Percentiles rank a stretch among this genome's conserved stretches.
These are phyloP conservation scores for Inga laurina DNA, from an alignment of 306 rosid genomes.

Conservation along the genomic window DNA sequence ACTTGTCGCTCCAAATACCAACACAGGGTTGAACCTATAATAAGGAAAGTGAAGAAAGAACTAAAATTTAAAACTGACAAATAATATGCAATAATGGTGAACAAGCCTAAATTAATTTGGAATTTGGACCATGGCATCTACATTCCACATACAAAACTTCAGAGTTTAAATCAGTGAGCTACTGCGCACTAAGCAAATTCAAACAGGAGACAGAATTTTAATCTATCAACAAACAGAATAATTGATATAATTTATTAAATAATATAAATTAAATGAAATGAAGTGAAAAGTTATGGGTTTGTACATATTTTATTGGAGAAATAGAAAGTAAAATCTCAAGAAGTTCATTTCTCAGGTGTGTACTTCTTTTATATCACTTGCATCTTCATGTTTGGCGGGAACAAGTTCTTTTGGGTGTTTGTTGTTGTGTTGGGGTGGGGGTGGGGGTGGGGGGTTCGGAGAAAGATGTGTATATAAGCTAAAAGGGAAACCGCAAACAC, in stretches of 20 bases:
- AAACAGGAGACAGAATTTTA: not conserved
- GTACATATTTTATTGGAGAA: not conserved
- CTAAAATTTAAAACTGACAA: not conserved
- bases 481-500: conserved; percentile 5
- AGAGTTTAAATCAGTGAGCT: not conserved
- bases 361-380: not conserved
- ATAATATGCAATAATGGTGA: not conserved
- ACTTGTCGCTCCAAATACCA: conserved; percentile 97
- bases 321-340: not conserved
- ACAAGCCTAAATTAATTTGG: not conserved
- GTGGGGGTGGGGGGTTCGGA: not conserved
- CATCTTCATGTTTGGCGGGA: not conserved
- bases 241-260: not conserved
- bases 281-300: not conserved
- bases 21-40: conserved; percentile 82
- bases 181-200: not conserved
- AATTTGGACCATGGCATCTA: not conserved
- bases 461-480: not conserved
- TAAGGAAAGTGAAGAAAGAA: not conserved
- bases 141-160: not conserved
- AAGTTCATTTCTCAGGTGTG: not conserved
- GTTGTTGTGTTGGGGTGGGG: not conserved
- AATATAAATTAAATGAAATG: not conserved
- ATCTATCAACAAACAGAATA: conserved; percentile 16
- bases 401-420: not conserved